These are phyloP conservation scores for Plenodomus biglobosus DNA, from an alignment of 2,329 filamentous ascomycete species.

Conservation along the genomic window DNA sequence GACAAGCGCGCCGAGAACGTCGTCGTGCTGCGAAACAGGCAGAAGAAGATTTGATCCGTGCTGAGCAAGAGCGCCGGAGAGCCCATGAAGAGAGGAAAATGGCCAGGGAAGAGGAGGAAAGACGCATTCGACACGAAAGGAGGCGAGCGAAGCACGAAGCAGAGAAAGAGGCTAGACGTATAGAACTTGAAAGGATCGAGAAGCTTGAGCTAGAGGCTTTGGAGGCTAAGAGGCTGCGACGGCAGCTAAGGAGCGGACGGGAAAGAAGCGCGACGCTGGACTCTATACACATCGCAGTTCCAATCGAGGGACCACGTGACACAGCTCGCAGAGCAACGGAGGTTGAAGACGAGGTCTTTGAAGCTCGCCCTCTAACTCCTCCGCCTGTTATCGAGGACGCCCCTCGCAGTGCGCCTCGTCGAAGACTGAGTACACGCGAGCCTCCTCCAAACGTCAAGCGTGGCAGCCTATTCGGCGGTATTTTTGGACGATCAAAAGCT, in stretches of 20 bases:
- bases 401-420: conserved; percentile 26
- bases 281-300: conserved; percentile 15
- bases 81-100: conserved; percentile 23
- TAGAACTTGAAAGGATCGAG: conserved; percentile 16
- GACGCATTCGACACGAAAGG: conserved; percentile 31
- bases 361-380: conserved; percentile 5
- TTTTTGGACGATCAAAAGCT: conserved; percentile 38
- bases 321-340: conserved; percentile 26
- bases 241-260: conserved; percentile 29
- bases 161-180: conserved; percentile 23
- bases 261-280: conserved; percentile 26
- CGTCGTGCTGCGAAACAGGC: conserved; percentile 28
- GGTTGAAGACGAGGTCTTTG: conserved; percentile 12
- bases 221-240: conserved; percentile 26
- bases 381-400: conserved; percentile 21
- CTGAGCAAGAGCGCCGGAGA: conserved; percentile 23
- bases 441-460: conserved; percentile 27
- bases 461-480: conserved; percentile 35
- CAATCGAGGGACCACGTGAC: conserved; percentile 23
- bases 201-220: conserved; percentile 24
- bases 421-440: conserved; percentile 33
- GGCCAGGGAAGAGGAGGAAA: conserved; percentile 31
- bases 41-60: conserved; percentile 22
- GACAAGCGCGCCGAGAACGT: conserved; percentile 31
- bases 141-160: conserved; percentile 30